phyloP scores from a whole-genome alignment of 352 stramenopile species.

The Pelagophyceae sp. region DNA sequence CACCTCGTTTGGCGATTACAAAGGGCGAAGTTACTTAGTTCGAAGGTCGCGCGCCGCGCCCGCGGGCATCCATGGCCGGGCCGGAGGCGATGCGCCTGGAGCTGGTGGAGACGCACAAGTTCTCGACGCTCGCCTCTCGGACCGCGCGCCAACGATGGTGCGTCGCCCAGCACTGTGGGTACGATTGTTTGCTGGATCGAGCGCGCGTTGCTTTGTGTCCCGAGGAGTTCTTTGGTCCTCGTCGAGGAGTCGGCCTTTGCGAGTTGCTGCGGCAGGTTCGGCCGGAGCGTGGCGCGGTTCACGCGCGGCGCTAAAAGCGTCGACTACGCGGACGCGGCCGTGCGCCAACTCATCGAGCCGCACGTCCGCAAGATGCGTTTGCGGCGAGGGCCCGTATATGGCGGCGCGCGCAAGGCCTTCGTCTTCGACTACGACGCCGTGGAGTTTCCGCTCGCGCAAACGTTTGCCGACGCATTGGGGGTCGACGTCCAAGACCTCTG shows the following conservation, averaged over 20 bases:
- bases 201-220: background rate
- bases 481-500: background rate
- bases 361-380: background rate
- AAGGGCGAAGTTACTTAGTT: too few relatives aligned
- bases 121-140: background rate
- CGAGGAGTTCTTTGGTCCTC: too few relatives aligned
- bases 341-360: conserved; percentile 1
- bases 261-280: background rate
- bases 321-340: background rate
- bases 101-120: conserved; percentile 28
- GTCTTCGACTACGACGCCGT: background rate
- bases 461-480: background rate
- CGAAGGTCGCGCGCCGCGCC: too few relatives aligned
- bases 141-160: background rate
- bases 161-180: too few relatives aligned
- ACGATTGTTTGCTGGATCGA: background rate
- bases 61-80: too few relatives aligned
- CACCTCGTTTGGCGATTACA: too few relatives aligned
- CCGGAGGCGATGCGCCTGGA: conserved; percentile 43
- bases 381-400: background rate
- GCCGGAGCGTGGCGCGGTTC: background rate
- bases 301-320: background rate
- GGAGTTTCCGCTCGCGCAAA: background rate
- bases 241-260: background rate
- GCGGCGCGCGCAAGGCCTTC: background rate